These are phyloP conservation scores for Sequoiadendron giganteum DNA, from an alignment of 75 land plant genomes.

Conservation along the genomic window DNA sequence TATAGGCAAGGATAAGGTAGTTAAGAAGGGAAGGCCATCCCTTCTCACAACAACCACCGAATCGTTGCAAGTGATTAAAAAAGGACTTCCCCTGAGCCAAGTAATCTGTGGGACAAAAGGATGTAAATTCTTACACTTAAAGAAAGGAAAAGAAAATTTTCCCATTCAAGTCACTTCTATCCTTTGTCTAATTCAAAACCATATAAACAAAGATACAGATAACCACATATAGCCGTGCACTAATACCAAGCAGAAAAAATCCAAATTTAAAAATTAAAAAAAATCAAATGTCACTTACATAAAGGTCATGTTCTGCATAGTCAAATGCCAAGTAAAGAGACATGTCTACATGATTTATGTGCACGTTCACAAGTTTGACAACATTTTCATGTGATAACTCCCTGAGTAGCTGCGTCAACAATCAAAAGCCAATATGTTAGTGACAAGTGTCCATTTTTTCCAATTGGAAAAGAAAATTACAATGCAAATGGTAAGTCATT, in stretches of 20 bases:
- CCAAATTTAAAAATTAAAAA: background rate
- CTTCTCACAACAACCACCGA: background rate
- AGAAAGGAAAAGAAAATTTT: background rate
- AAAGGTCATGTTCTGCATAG: conserved; percentile 97
- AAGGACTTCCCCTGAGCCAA: background rate
- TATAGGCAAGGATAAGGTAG: background rate
- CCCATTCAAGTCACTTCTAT: background rate
- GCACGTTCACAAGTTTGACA: conserved; percentile 95
- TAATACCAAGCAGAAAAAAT: background rate
- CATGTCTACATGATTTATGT: conserved; percentile 95
- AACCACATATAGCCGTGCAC: background rate
- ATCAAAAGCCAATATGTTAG: background rate
- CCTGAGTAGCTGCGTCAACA: conserved; percentile 62
- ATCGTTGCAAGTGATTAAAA: background rate
- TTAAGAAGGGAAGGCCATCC: background rate
- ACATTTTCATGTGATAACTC: conserved; percentile 96
- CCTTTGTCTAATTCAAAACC: background rate
- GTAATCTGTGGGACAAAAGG: background rate
- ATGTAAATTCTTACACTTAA: background rate
- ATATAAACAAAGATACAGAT: background rate
- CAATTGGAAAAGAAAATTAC: background rate
- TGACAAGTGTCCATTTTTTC: background rate
- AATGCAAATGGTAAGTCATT: background rate
- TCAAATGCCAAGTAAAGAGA: conserved; percentile 96
- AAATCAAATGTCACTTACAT: conserved; percentile 58